Evolutionary conservation across 2,329 filamentous ascomycete genomes (phyloP).

Genomic region (Fusarium coffeatum): DNA sequence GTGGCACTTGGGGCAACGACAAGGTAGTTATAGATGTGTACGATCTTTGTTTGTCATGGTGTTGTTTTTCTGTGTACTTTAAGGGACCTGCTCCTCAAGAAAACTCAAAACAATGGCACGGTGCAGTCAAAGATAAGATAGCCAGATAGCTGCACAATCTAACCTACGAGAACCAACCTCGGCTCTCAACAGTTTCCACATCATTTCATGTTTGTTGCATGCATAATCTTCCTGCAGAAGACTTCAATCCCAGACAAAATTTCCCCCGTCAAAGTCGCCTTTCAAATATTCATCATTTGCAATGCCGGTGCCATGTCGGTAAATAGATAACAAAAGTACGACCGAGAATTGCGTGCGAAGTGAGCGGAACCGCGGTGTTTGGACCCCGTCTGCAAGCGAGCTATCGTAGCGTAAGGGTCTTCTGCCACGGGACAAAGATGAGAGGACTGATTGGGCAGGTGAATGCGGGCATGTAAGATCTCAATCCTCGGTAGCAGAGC

Average conservation of each 20-base stretch:
- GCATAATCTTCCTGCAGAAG: background rate
- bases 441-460: background rate
- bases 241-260: background rate
- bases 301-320: background rate
- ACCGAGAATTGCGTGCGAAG: background rate
- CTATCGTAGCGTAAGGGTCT: background rate
- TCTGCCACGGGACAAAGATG: background rate
- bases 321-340: background rate
- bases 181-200: background rate
- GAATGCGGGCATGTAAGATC: background rate
- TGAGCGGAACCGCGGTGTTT: background rate
- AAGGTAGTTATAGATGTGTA: too few relatives aligned
- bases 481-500: background rate
- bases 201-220: background rate
- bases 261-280: background rate
- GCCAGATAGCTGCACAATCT: background rate
- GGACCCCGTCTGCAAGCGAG: background rate
- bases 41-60: too few relatives aligned
- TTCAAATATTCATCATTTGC: background rate
- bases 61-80: too few relatives aligned
- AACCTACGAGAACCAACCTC: background rate
- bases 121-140: accelerated
- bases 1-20: too few relatives aligned
- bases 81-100: too few relatives aligned
- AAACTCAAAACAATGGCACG: too few relatives aligned